These are phyloP conservation scores for Aspergillus japonicus DNA, from an alignment of 2,329 filamentous ascomycete genomes.

Conservation along the genomic window DNA sequence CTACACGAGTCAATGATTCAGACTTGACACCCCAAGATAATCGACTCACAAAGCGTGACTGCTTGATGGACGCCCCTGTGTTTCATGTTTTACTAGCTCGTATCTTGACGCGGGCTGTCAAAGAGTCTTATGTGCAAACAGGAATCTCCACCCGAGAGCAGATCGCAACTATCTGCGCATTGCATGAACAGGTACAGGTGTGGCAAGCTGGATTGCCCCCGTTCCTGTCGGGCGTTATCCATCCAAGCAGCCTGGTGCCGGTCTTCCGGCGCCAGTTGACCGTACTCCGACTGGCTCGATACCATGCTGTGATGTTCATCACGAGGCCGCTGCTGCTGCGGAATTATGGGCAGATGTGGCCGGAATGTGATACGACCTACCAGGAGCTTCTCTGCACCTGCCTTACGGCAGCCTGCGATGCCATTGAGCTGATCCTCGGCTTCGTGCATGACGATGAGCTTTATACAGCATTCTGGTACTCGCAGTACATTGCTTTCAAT, in stretches of 20 bases:
- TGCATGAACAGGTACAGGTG: conserved; percentile 13
- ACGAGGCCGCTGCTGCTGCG: conserved; percentile 20
- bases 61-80: conserved; percentile 24
- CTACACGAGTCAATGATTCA: conserved; percentile 27
- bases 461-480: conserved; percentile 26
- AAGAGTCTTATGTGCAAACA: conserved; percentile 20
- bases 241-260: conserved; percentile 22
- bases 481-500: conserved; percentile 27
- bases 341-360: conserved; percentile 20
- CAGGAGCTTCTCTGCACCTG: conserved; percentile 16
- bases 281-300: conserved; percentile 21
- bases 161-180: conserved; percentile 10
- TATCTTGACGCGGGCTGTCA: conserved; percentile 20
- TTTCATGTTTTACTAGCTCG: conserved; percentile 22
- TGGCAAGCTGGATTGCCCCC: conserved; percentile 20
- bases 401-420: conserved; percentile 17
- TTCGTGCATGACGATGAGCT: conserved; percentile 22
- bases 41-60: conserved; percentile 15
- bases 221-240: conserved; percentile 19
- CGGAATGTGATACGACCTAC: conserved; percentile 16
- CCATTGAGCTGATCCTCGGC: conserved; percentile 21
- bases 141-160: conserved; percentile 12
- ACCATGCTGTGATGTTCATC: conserved; percentile 24
- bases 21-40: conserved; percentile 12
- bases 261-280: conserved; percentile 23